These are phyloP conservation scores for Helotiales sp. DNA, from an alignment of 2,329 filamentous ascomycete genomes.

Conservation along the genomic window DNA sequence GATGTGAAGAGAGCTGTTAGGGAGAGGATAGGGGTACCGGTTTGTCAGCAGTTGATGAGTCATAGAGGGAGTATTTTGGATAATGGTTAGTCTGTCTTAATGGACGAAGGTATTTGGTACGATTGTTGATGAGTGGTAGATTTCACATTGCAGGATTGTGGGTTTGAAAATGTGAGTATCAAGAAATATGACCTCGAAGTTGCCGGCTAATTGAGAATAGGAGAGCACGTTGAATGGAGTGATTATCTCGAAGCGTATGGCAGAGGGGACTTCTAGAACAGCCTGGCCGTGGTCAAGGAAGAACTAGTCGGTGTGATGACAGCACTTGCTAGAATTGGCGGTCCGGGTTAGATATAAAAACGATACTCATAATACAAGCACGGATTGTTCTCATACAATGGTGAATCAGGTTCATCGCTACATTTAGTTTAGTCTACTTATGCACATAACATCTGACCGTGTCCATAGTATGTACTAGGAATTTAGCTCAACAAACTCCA, in stretches of 20 bases:
- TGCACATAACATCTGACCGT: background rate
- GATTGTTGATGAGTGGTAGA: background rate
- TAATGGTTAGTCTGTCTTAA: background rate
- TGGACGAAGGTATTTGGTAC: background rate
- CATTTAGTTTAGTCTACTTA: background rate
- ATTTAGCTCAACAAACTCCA: too few species aligned
- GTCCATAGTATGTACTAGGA: too few species aligned
- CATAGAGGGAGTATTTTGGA: background rate
- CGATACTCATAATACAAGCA: too few species aligned
- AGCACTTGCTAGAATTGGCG: background rate
- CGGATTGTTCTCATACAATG: background rate
- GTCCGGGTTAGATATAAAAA: background rate
- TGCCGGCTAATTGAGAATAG: background rate
- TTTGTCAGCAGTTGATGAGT: background rate
- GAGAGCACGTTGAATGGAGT: background rate
- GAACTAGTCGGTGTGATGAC: background rate
- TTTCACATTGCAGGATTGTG: background rate
- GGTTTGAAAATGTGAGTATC: slow-evolving; percentile 1
- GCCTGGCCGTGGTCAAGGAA: background rate
- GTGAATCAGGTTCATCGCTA: background rate
- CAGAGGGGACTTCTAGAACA: background rate
- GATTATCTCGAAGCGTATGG: background rate
- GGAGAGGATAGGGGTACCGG: background rate
- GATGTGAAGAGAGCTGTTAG: background rate
- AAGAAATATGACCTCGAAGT: background rate